Evolutionary conservation across 805 yeast species (phyloP), one percentile per base, ranked within the genome.

Genomic region (Huiozyma sinensis): DNA sequence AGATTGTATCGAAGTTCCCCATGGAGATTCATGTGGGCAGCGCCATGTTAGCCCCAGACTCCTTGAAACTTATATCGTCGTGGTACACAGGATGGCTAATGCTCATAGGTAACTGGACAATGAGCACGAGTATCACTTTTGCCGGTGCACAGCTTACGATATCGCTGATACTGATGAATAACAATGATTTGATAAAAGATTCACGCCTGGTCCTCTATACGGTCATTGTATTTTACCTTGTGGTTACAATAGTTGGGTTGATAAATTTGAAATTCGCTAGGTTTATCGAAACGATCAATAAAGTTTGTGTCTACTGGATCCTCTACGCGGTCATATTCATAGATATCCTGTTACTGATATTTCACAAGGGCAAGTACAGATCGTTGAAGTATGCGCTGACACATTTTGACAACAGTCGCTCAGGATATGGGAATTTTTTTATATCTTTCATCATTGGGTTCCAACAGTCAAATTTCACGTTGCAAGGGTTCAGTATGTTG

Each of bases 71-170:
- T 34, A 57, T 76, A 5, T 68, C 79, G 40, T 77, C 87, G 3
- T 83, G 90, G 90, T 77, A 74, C 54, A 81, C 86, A 0, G 92
- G 92, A 0, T 83, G 89, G 83, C 73, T 78, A 48, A 64, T 82
- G 42, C 65, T 83, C 13, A 68, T 83, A 28, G 92, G 92, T 0
- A 83, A 81, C 56, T 79, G 87, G 85, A 73, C 86, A 2, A 82
- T 81, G 74, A 76, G 83, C 46, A 76, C 81, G 5, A 77, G 85
- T 47, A 79, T 81, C 42, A 71, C 84, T 24, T 83, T 79, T 61
- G 81, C 85, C 3, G 92, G 90, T 2, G 74, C 89, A 1, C 88
- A 82, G 56, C 77, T 83, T 53, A 73, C 83, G 11, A 66, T 83
- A 6, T 76, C 85, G 2, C 71, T 83, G 17, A 70, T 82, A 45